phyloP scores from a whole-genome alignment of 495 filamentous ascomycete genomes.

The Aspergillus leporis region DNA sequence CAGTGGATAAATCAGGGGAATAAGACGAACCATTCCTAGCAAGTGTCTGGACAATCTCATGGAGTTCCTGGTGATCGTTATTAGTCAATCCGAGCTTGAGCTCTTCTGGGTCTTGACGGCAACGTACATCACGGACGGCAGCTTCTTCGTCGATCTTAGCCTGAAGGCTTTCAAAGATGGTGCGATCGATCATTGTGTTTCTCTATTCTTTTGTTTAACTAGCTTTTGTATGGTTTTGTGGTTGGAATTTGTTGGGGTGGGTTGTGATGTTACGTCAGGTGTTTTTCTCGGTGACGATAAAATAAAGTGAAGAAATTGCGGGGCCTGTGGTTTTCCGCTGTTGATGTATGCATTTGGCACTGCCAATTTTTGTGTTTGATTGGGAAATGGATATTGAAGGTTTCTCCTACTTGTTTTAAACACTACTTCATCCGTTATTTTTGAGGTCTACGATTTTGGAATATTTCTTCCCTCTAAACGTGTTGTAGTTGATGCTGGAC shows the following conservation, averaged over 20 bases:
- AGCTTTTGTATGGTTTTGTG: slow-evolving; percentile 13
- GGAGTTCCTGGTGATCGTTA: slow-evolving; percentile 59
- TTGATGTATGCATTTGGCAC: background rate
- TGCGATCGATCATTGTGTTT: slow-evolving; percentile 65
- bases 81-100: slow-evolving; percentile 11
- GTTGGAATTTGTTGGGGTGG: slow-evolving; percentile 15
- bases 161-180: slow-evolving; percentile 86
- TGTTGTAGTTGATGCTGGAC: background rate
- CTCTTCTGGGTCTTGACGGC: slow-evolving; percentile 16
- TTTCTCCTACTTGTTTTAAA: too few species aligned
- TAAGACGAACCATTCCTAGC: slow-evolving; percentile 65
- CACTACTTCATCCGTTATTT: too few species aligned
- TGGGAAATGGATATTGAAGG: background rate
- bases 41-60: slow-evolving; percentile 75
- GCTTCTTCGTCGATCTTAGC: slow-evolving; percentile 86
- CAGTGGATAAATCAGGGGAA: background rate
- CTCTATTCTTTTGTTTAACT: slow-evolving; percentile 9
- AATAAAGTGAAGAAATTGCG: slow-evolving; percentile 21
- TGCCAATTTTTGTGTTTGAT: background rate
- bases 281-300: background rate
- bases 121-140: slow-evolving; percentile 66
- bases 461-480: background rate
- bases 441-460: background rate
- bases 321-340: slow-evolving; percentile 17
- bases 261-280: slow-evolving; percentile 20